Conservation (phyloP, 495 filamentous ascomycete species). For the Tetracladium setigerum region DNA sequence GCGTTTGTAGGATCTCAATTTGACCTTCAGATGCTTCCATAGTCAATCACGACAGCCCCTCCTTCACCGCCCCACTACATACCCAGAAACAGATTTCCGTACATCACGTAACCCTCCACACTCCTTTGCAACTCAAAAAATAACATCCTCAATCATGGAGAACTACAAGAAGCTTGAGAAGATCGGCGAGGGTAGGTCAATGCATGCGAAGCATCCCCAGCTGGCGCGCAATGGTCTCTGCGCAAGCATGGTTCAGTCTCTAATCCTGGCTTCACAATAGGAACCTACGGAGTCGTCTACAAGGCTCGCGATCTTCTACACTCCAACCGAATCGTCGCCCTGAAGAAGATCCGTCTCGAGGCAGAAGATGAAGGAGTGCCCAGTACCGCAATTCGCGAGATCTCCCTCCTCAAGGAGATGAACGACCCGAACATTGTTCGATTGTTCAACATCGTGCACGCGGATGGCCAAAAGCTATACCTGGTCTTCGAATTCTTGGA, state of each 20-base stretch:
- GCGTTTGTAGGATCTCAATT: neutral
- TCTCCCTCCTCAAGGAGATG: conserved; percentile 95
- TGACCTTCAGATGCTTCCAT: conserved; percentile 12
- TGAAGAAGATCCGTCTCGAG: conserved; percentile 98
- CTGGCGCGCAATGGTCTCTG: no score
- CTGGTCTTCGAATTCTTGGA: conserved; percentile 94
- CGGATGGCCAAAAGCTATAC: conserved; percentile 94
- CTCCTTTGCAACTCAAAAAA: conserved; percentile 16
- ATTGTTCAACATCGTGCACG: conserved; percentile 91
- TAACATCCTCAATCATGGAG: conserved; percentile 58
- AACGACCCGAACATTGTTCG: conserved; percentile 90
- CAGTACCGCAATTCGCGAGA: conserved; percentile 93
- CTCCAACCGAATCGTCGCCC: conserved; percentile 74
- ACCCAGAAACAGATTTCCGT: conserved; percentile 9
- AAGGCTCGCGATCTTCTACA: conserved; percentile 79
- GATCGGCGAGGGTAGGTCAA: conserved; percentile 82
- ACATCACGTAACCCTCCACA: conserved; percentile 18
- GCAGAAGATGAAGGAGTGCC: conserved; percentile 97
- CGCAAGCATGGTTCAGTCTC: neutral
- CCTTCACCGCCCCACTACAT: conserved; percentile 20
- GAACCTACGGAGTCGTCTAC: conserved; percentile 90
- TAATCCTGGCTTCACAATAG: no score
- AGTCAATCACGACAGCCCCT: conserved; percentile 17
- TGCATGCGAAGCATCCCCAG: neutral
- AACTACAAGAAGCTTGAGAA: conserved; percentile 99